Percentiles rank a stretch among this genome's conserved stretches.
These are phyloP conservation scores for Ilex asprella DNA, from an alignment of 257 asterid species.

Conservation along the genomic window DNA sequence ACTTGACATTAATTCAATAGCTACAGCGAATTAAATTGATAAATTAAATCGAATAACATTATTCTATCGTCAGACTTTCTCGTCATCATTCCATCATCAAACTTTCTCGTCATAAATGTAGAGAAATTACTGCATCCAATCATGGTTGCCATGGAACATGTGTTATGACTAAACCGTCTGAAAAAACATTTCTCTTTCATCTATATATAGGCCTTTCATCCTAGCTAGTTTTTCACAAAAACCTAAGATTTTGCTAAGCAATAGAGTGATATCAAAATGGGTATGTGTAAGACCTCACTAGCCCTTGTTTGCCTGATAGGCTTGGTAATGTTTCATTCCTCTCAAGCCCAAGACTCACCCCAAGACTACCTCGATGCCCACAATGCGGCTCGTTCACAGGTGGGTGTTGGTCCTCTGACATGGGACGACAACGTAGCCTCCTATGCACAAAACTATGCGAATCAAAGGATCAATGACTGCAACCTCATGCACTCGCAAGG, in stretches of 20 bases:
- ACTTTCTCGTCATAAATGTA: too few species aligned
- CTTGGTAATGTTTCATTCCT: constrained; percentile 1
- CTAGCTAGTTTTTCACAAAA: background rate
- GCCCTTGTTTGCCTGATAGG: background rate
- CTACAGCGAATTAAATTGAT: too few species aligned
- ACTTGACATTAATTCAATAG: too few species aligned
- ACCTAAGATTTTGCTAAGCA: too few species aligned
- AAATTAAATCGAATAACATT: too few species aligned
- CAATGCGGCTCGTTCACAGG: constrained; percentile 20
- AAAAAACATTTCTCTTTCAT: too few species aligned
- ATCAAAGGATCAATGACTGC: constrained; percentile 29
- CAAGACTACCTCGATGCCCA: constrained; percentile 37
- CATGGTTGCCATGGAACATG: too few species aligned
- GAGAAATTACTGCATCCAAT: too few species aligned
- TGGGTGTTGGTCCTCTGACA: constrained; percentile 14
- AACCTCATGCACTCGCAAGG: constrained; percentile 31
- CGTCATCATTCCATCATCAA: too few species aligned
- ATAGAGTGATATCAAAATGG: background rate
- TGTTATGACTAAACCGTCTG: too few species aligned
- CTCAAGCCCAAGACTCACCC: constrained; percentile 27
- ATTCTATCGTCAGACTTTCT: too few species aligned
- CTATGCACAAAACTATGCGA: constrained; percentile 38
- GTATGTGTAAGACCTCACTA: background rate
- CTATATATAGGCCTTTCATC: background rate
- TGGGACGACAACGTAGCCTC: constrained; percentile 41